Evolutionary conservation across 2,329 filamentous ascomycete genomes (phyloP), one percentile per base, ranked within the genome.

Genomic region (Zymoseptoria passerinii): DNA sequence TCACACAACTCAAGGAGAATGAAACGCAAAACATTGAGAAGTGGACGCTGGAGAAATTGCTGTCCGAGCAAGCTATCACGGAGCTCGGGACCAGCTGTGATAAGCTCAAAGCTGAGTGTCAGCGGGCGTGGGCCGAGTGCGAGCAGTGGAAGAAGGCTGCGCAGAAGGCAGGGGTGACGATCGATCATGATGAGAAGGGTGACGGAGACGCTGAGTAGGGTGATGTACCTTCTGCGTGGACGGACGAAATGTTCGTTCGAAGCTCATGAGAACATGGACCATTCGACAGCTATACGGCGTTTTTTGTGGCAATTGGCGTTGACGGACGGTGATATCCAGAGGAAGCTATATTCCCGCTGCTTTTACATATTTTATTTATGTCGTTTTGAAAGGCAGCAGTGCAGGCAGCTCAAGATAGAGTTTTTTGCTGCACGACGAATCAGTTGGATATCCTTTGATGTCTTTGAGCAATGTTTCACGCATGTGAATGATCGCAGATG

Each of bases 11-110:
- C 16, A 95, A 94, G 72, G 91, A 96, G 73, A 95, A 96, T 67
- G 92, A 96, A 72, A 84, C 88, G 16, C 89, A 94, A 64, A 96
- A 96, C 72, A 91, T 95, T 63, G 92, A 96, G 73, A 91, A 96
- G 75, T 94, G 89, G 89, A 92, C 89, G 3, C 78, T 94, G 28
- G 90, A 94, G 75, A 97, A 97, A 76, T 82, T 95, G 48, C 81
- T 94, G 48, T 92, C 89, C 0, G 90, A 95, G 75, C 89, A 94
- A 72, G 90, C 90, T 52, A 92, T 95, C 65, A 85, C 86, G 16
- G 92, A 97, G 74, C 83, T 96, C 54, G 92, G 88, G 69, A 82
- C 86, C 28, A 92, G 88, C 63, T 95, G 92, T 68, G 90, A 95
- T 66, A 94, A 92, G 75, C 82, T 92, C 63, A 92, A 92, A 77